These are phyloP conservation scores for Chrysosphaeria jannelii DNA, from an alignment of 2,329 filamentous ascomycete species.

Conservation along the genomic window DNA sequence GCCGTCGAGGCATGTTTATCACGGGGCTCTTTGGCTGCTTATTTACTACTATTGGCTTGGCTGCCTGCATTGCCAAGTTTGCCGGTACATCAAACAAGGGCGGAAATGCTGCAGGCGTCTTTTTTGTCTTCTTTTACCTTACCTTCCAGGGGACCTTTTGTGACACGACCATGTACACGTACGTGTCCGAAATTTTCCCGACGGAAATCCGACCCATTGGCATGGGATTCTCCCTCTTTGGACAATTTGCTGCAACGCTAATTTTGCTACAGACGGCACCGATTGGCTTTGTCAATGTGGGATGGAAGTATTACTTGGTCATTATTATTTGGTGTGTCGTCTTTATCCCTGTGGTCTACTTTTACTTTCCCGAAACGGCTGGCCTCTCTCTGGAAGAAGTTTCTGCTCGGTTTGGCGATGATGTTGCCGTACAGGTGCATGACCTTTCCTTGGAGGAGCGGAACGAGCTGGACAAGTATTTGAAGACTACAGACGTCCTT, in stretches of 20 bases:
- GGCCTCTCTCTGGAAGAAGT: conserved; percentile 4
- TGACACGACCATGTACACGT: conserved; percentile 2
- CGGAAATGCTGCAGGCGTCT: conserved; percentile 1
- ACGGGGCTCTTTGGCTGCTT: conserved; percentile 1
- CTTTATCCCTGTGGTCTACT: conserved; percentile 3
- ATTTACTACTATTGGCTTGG: neutral
- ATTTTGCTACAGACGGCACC: conserved; percentile 5
- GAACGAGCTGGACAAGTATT: neutral
- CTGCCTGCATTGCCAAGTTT: conserved; percentile 1
- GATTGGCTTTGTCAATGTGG: conserved; percentile 8
- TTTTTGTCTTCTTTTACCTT: conserved; percentile 2
- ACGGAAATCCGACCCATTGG: conserved; percentile 1
- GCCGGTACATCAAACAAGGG: conserved; percentile 1
- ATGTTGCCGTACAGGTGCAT: neutral
- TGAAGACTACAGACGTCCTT: too few species aligned
- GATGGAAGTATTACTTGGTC: conserved; percentile 11
- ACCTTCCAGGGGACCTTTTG: conserved; percentile 2
- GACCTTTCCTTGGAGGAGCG: neutral
- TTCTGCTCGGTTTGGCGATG: conserved; percentile 3
- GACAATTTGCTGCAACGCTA: conserved; percentile 1
- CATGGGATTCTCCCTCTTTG: conserved; percentile 1
- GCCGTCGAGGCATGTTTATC: conserved; percentile 1
- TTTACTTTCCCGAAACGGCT: conserved; percentile 6
- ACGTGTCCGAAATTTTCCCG: conserved; percentile 2
- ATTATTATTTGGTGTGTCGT: conserved; percentile 8